Conservation (phyloP, 2,329 filamentous ascomycete species). For the Basipetospora chlamydospora region DNA sequence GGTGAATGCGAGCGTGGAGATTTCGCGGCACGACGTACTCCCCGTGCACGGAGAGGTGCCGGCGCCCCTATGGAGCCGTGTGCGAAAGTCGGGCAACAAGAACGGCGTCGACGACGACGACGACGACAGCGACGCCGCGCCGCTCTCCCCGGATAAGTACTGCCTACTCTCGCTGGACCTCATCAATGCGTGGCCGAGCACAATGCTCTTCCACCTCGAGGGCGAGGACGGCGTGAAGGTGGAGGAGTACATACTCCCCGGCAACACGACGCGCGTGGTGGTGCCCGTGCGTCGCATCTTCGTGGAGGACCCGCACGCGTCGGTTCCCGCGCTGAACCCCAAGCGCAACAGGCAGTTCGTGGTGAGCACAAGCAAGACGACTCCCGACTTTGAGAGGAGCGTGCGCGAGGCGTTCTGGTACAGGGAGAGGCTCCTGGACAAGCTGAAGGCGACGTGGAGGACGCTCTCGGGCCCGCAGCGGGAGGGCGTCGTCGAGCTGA, state of each 20-base stretch:
- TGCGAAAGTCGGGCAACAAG: slow-evolving; percentile 9
- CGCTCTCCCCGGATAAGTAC: slow-evolving; percentile 44
- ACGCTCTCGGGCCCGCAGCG: slow-evolving; percentile 36
- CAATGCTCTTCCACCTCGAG: slow-evolving; percentile 52
- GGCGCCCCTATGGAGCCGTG: slow-evolving; percentile 38
- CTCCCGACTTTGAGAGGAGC: slow-evolving; percentile 63
- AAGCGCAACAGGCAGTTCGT: slow-evolving; percentile 85
- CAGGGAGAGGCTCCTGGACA: slow-evolving; percentile 62
- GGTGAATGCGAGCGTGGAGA: slow-evolving; percentile 80
- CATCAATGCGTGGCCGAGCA: slow-evolving; percentile 78
- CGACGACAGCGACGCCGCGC: slow-evolving; percentile 17
- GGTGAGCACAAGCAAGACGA: slow-evolving; percentile 64
- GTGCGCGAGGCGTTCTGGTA: slow-evolving; percentile 85
- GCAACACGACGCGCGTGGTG: slow-evolving; percentile 59
- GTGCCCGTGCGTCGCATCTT: slow-evolving; percentile 64
- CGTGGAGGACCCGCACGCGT: slow-evolving; percentile 59
- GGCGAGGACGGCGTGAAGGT: slow-evolving; percentile 33
- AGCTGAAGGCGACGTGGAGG: slow-evolving; percentile 58
- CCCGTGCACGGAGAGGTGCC: slow-evolving; percentile 57
- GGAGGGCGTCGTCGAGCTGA: slow-evolving; percentile 58
- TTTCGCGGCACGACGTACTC: slow-evolving; percentile 65
- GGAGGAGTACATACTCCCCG: slow-evolving; percentile 46
- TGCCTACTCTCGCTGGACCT: slow-evolving; percentile 73
- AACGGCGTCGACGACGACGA: too few species aligned
- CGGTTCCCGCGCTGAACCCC: slow-evolving; percentile 68